Conservation (phyloP, 192 early-diverging fungal species). For the Coemansia sp. region DNA sequence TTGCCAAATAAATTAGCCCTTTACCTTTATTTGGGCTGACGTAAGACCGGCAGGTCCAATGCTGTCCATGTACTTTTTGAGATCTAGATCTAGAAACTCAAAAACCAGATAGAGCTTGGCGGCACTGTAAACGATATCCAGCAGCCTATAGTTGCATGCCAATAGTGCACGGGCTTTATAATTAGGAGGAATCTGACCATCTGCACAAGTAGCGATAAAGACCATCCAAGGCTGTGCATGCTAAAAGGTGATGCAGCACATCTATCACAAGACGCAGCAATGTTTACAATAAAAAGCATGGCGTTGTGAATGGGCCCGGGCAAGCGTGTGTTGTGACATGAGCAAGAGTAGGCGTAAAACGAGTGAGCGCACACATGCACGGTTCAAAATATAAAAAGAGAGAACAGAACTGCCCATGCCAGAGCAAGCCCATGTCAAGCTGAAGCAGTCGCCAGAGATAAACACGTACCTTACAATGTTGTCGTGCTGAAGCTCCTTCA, state of each 20-base stretch:
- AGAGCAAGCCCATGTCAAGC: background rate
- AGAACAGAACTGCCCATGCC: background rate
- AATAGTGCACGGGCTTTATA: background rate
- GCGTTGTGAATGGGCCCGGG: background rate
- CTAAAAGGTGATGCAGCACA: background rate
- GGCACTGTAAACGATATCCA: conserved; percentile 87
- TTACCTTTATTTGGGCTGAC: conserved; percentile 61
- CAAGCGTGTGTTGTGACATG: background rate
- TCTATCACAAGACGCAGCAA: background rate
- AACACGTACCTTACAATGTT: conserved; percentile 77
- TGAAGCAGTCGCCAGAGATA: background rate
- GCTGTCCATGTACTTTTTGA: conserved; percentile 83
- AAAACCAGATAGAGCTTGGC: conserved; percentile 91
- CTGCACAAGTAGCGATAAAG: background rate
- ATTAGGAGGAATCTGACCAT: background rate
- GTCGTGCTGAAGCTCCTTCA: conserved; percentile 82
- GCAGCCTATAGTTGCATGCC: conserved; percentile 56
- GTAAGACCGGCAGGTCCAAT: conserved; percentile 50
- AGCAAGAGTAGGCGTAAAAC: background rate
- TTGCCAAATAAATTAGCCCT: background rate
- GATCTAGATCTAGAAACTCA: conserved; percentile 91
- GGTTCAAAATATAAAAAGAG: background rate
- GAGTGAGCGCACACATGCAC: background rate
- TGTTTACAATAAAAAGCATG: conserved; percentile 5
- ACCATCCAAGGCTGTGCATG: background rate